A percentile compares a stretch with the other conserved stretches of the same genome.
Evolutionary conservation across 2,329 filamentous ascomycete genomes (phyloP).

Genomic region (Metarhizium brunneum): DNA sequence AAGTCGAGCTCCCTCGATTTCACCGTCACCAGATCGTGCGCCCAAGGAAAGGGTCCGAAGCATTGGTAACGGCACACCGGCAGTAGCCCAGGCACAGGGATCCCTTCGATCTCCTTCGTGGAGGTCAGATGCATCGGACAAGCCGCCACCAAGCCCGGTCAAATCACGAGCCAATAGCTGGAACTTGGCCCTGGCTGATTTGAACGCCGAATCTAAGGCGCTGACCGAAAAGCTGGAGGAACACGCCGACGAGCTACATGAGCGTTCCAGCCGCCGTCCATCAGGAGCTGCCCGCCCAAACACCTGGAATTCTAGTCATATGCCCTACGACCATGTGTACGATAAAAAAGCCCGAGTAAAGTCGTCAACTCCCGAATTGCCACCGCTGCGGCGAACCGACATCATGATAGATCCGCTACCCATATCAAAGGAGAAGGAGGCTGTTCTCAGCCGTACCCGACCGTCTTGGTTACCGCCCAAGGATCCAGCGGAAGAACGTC

Average conservation of each 20-base stretch:
- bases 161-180: constrained; percentile 62
- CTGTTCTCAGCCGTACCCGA: constrained; percentile 68
- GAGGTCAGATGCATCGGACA: constrained; percentile 36
- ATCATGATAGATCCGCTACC: constrained; percentile 80
- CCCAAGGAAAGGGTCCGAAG: constrained; percentile 43
- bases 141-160: constrained; percentile 28
- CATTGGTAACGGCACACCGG: constrained; percentile 55
- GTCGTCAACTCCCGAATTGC: constrained; percentile 59
- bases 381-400: constrained; percentile 61
- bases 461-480: constrained; percentile 82
- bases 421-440: constrained; percentile 79
- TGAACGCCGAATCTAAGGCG: constrained; percentile 64
- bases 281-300: constrained; percentile 25
- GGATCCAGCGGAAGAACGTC: constrained; percentile 81
- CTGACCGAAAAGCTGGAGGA: constrained; percentile 75
- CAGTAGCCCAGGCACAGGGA: constrained; percentile 48
- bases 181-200: constrained; percentile 58
- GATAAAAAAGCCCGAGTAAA: constrained; percentile 48
- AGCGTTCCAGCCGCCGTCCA: constrained; percentile 22
- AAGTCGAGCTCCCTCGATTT: constrained; percentile 43
- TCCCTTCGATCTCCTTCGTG: constrained; percentile 48
- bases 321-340: constrained; percentile 21
- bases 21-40: constrained; percentile 42
- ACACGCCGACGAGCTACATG: constrained; percentile 55
- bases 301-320: constrained; percentile 28